Conservation (phyloP, 345 rosid genomes). For the Noccaea bulbosa region DNA sequence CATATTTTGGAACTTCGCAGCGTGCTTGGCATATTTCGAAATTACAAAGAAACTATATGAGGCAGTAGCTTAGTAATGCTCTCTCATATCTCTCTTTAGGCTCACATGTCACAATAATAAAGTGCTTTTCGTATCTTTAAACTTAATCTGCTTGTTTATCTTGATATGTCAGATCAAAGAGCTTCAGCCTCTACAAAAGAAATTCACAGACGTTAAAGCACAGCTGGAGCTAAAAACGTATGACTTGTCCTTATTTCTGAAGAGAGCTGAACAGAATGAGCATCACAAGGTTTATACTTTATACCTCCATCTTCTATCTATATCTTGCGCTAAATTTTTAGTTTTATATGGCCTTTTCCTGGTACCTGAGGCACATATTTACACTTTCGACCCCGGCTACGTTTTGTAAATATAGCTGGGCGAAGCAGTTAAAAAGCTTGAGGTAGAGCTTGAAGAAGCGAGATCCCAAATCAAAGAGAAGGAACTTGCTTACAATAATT, state of each 20-base stretch:
- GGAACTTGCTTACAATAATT: constrained; percentile 58
- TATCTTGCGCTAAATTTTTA: constrained; percentile 8
- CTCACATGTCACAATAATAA: constrained; percentile 21
- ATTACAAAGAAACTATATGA: not conserved
- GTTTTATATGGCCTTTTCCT: constrained; percentile 14
- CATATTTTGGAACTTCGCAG: not conserved
- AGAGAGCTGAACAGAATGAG: constrained; percentile 95
- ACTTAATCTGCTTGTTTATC: constrained; percentile 25
- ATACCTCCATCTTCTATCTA: constrained; percentile 25
- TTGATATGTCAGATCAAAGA: constrained; percentile 70
- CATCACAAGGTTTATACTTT: constrained; percentile 85
- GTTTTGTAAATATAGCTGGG: constrained; percentile 59
- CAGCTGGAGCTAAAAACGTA: constrained; percentile 86
- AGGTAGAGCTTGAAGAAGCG: constrained; percentile 79
- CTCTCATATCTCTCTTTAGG: constrained; percentile 11
- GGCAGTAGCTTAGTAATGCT: constrained; percentile 13
- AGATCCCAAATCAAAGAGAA: constrained; percentile 67
- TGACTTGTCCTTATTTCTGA: constrained; percentile 85
- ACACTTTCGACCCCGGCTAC: constrained; percentile 13
- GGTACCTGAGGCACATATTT: constrained; percentile 13
- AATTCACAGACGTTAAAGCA: constrained; percentile 65
- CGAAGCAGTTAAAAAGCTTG: constrained; percentile 81
- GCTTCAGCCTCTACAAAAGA: constrained; percentile 75
- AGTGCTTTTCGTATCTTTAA: constrained; percentile 9
- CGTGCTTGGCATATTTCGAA: not conserved